A percentile compares a stretch with the other conserved stretches of the same genome.
phyloP scores from a whole-genome alignment of 2,329 filamentous ascomycete species.

The Phyllosticta citriasiana region DNA sequence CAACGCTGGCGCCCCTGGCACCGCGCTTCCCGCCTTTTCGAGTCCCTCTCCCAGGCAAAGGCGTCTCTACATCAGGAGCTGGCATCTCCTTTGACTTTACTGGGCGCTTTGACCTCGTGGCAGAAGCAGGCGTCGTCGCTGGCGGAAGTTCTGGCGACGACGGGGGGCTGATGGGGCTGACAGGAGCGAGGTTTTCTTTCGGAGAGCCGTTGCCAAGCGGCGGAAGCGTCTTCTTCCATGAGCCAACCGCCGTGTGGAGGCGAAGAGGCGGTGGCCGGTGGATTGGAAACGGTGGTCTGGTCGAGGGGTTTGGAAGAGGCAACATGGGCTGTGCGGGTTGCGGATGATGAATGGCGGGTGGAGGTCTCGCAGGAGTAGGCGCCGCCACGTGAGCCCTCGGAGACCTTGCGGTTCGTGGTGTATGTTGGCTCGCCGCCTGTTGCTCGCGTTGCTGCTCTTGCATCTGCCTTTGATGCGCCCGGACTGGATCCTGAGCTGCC shows the following conservation, averaged over 20 bases:
- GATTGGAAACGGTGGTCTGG: background rate
- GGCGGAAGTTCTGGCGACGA: background rate
- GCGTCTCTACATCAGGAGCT: slow-evolving; percentile 6
- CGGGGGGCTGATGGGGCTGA: slow-evolving; percentile 8
- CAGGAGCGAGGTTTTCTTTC: background rate
- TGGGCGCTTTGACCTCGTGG: slow-evolving; percentile 1
- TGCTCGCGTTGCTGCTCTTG: slow-evolving; percentile 14
- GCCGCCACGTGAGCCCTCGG: slow-evolving; percentile 1
- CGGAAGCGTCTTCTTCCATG: slow-evolving; percentile 6
- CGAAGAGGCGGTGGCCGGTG: background rate
- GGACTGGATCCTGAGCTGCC: slow-evolving; percentile 33
- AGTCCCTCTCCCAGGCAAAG: background rate
- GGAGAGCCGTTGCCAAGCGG: background rate
- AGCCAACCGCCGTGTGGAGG: slow-evolving; percentile 1
- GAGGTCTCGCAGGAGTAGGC: background rate
- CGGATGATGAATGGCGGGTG: background rate
- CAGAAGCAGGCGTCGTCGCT: background rate
- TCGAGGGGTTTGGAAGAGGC: background rate
- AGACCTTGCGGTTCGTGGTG: background rate
- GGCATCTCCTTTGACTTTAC: slow-evolving; percentile 9
- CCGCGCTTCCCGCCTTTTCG: background rate
- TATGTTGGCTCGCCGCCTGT: background rate
- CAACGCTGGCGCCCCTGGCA: slow-evolving; percentile 29
- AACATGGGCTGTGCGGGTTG: background rate
- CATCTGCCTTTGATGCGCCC: slow-evolving; percentile 18